A percentile compares a stretch with the other conserved stretches of the same genome.
phyloP scores from a whole-genome alignment of 2,329 filamentous ascomycete genomes.

The Claviceps sp. region DNA sequence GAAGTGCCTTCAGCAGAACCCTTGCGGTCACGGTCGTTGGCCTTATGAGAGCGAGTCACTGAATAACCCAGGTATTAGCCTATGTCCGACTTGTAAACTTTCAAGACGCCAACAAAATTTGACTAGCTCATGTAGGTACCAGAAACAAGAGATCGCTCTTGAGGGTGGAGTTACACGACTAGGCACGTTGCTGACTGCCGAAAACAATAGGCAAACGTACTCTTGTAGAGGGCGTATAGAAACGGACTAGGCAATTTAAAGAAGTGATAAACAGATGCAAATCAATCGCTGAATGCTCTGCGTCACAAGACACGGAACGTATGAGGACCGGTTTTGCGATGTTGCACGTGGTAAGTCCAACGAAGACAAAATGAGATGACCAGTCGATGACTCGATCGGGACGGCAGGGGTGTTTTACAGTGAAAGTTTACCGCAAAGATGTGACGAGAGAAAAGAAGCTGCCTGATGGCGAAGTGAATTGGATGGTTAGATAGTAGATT shows the following conservation, averaged over 20 bases:
- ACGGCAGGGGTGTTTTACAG: neutral
- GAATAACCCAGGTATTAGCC: neutral
- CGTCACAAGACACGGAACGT: neutral
- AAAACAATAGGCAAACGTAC: neutral
- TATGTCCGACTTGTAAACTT: neutral
- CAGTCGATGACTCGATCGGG: neutral
- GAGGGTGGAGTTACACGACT: neutral
- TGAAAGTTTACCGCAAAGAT: neutral
- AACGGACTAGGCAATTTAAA: neutral
- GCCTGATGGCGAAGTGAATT: conserved; percentile 3
- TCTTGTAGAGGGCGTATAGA: neutral
- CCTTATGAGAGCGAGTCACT: conserved; percentile 98
- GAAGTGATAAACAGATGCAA: neutral
- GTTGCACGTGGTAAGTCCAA: neutral
- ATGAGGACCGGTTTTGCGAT: neutral
- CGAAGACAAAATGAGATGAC: neutral
- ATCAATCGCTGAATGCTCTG: neutral
- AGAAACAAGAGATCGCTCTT: neutral
- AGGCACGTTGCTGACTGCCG: no score
- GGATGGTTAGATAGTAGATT: conserved; percentile 2
- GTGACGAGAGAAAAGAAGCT: neutral
- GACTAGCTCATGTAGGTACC: neutral
- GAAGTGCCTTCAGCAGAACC: conserved; percentile 62
- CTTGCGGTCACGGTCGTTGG: conserved; percentile 83
- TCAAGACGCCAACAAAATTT: neutral